These are phyloP conservation scores for Vigna angularis DNA, from an alignment of 306 rosid genomes.

Conservation along the genomic window DNA sequence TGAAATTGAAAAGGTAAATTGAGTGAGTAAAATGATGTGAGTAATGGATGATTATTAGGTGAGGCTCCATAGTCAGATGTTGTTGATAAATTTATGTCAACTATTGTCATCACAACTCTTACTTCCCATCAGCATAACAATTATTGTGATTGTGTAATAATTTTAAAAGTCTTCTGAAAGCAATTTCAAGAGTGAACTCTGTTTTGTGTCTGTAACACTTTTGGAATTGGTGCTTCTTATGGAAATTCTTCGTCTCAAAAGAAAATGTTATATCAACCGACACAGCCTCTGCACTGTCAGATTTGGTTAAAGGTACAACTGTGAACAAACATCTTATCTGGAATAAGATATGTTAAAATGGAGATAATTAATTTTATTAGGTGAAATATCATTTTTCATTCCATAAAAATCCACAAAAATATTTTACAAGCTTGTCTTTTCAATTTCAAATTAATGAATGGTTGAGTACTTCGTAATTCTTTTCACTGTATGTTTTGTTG, in stretches of 20 bases:
- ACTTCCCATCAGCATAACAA: conserved; percentile 5
- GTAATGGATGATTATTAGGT: conserved; percentile 29
- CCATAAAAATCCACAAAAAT: background rate
- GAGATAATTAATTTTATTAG: conserved; percentile 15
- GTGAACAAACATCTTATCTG: background rate
- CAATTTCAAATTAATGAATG: background rate
- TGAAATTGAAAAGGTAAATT: background rate
- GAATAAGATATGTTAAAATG: conserved; percentile 1
- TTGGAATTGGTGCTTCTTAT: background rate
- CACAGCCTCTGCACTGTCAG: background rate
- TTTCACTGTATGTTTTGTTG: too few species aligned
- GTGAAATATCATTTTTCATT: conserved; percentile 27
- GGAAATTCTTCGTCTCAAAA: background rate
- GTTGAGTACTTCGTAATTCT: background rate
- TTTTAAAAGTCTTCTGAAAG: conserved; percentile 22
- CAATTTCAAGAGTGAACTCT: conserved; percentile 15
- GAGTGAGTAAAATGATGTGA: background rate
- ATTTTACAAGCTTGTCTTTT: background rate
- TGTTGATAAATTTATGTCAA: conserved; percentile 40
- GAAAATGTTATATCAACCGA: conserved; percentile 32
- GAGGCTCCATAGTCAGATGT: conserved; percentile 33
- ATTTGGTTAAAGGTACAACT: background rate
- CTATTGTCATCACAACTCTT: conserved; percentile 20
- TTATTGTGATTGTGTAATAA: conserved; percentile 23
- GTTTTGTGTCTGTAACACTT: background rate